Base-by-base conservation (phyloP, 2,329 filamentous ascomycete species). In the Blastomyces gilchristii region DNA sequence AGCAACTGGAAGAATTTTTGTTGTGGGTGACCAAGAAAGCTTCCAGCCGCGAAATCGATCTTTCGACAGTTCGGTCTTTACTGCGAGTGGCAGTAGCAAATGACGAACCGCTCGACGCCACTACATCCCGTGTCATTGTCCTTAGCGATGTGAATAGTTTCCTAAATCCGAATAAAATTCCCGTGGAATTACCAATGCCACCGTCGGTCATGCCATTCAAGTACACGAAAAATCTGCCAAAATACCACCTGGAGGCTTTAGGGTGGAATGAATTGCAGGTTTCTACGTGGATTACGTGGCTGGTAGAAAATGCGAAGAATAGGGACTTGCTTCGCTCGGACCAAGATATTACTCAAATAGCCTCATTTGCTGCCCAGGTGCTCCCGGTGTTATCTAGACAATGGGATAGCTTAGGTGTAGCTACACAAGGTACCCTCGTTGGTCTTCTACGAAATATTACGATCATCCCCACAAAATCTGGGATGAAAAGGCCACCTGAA, bases 211-310 rank as follows among this genome's bases (percentile, higher is more conserved):
- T 97, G 62, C 91, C 94, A 0, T 91, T 91, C 72, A 82, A 85
- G n/a, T 88, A 93, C 67, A 95, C 91, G 0, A 89, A 85, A 68
- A 79, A 80, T 31, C 83, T 91, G n/a, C 80, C 80, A 6, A 79
- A 82, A 31, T 78, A 80, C 18, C 87, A 96, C 69, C 76, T 99
- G 45, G 85, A 90, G 67, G 86, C 89, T 18, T 82, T 99, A 9
- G 90, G 91, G 0, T 99, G 94, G 92, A 83, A 87, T 63, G 86
- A 93, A 65, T 77, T 99, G 7, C 90, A 93, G 45, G 83, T 96
- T 67, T 84, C 92, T 2, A 86, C 89, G 31, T 99, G 95, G 94
- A 75, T 97, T 31, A 81, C 85, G 28, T 96, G 88, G 75, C 79
- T 99, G 45, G 77, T 95, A n/a, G 84, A 87, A 63, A 86, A 85